Evolutionary conservation across 129 eudicot genomes (phyloP).

Genomic region (Artemisia tridentata): DNA sequence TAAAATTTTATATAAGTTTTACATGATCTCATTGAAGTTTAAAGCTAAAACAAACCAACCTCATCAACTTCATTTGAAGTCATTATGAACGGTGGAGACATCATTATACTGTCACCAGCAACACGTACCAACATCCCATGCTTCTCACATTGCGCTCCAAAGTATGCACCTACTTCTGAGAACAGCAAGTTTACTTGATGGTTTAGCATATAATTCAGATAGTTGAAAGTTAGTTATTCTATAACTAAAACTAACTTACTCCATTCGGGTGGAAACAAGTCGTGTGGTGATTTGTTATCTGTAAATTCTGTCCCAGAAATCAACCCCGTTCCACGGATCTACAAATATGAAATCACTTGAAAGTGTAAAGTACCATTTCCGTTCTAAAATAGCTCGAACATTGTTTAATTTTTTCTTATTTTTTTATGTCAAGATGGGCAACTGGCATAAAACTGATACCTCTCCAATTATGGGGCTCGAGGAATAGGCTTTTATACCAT

Average conservation of each 20-base stretch:
- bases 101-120: slow-evolving; percentile 81
- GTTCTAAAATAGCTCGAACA: too few species aligned
- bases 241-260: slow-evolving; percentile 32
- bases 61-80: slow-evolving; percentile 67
- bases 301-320: slow-evolving; percentile 69
- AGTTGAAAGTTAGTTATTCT: background rate
- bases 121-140: slow-evolving; percentile 93
- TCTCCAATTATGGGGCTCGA: slow-evolving; percentile 76
- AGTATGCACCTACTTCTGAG: slow-evolving; percentile 79
- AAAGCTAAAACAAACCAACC: slow-evolving; percentile 31
- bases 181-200: slow-evolving; percentile 5
- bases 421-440: too few species aligned
- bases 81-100: slow-evolving; percentile 85
- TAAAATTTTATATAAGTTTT: background rate
- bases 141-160: slow-evolving; percentile 87
- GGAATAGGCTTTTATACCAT: slow-evolving; percentile 59
- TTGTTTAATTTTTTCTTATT: too few species aligned
- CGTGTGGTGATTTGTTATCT: slow-evolving; percentile 74
- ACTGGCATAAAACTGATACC: slow-evolving; percentile 35
- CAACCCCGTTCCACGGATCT: slow-evolving; percentile 80
- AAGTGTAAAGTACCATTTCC: too few species aligned
- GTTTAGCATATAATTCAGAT: background rate
- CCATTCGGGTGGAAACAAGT: slow-evolving; percentile 82
- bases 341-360: slow-evolving; percentile 1
- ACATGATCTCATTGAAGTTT: background rate